phyloP scores from a whole-genome alignment of 1,284 basidiomycete genomes.

The Fomitopsis betulina region DNA sequence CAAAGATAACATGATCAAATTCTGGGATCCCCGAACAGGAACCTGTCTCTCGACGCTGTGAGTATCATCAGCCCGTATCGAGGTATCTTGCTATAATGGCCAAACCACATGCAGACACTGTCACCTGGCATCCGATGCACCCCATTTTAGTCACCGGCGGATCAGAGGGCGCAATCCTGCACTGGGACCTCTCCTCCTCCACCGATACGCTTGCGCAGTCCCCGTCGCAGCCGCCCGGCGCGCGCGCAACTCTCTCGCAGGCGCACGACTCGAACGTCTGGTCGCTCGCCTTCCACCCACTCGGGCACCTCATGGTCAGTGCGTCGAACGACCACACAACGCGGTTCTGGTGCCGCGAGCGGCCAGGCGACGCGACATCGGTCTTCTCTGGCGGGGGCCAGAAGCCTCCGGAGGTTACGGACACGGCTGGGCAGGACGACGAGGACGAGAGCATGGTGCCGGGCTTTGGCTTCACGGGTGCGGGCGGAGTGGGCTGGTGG shows the following conservation, averaged over 20 bases:
- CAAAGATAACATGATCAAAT: conserved; percentile 98
- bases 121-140: conserved; percentile 95
- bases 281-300: conserved; percentile 92
- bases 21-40: conserved; percentile 95
- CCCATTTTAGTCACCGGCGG: conserved; percentile 91
- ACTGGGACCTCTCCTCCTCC: conserved; percentile 79
- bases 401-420: conserved; percentile 64
- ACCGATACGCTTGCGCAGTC: conserved; percentile 25
- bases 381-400: conserved; percentile 74
- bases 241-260: conserved; percentile 81
- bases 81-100: not conserved
- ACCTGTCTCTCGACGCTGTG: conserved; percentile 85
- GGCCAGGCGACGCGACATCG: conserved; percentile 68
- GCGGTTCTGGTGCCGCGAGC: conserved; percentile 92
- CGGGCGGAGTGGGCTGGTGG: conserved; percentile 15
- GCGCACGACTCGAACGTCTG: conserved; percentile 98
- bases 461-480: conserved; percentile 37
- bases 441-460: conserved; percentile 61
- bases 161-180: conserved; percentile 87
- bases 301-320: conserved; percentile 90
- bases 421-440: conserved; percentile 56
- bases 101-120: conserved; percentile 53
- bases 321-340: conserved; percentile 98
- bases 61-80: conserved; percentile 23
- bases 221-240: conserved; percentile 37